A percentile compares a stretch with the other conserved stretches of the same genome.
Conservation (phyloP, 495 filamentous ascomycete species). For the Delitschia confertaspora region DNA sequence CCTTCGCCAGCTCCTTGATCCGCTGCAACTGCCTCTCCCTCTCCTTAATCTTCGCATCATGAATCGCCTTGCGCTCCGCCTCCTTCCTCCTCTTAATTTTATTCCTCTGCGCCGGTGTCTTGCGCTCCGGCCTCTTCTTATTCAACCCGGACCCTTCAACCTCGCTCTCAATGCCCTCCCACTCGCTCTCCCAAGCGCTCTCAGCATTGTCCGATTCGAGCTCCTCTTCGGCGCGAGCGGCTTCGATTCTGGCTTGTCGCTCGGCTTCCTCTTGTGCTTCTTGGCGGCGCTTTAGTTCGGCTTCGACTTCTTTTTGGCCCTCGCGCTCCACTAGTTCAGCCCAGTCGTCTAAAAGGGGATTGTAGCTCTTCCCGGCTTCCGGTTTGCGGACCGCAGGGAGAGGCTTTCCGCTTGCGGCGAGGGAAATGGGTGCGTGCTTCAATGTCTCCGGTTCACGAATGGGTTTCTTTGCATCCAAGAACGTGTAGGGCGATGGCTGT, state of each 20-base stretch:
- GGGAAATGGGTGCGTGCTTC: slow-evolving; percentile 64
- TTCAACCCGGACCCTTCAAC: slow-evolving; percentile 49
- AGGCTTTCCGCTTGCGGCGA: slow-evolving; percentile 65
- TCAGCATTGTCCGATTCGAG: slow-evolving; percentile 64
- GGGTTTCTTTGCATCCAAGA: slow-evolving; percentile 41
- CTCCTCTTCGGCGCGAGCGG: slow-evolving; percentile 37
- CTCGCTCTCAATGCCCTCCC: slow-evolving; percentile 37
- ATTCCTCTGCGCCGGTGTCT: slow-evolving; percentile 78
- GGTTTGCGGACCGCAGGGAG: slow-evolving; percentile 73
- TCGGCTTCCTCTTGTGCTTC: slow-evolving; percentile 57
- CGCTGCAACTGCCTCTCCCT: slow-evolving; percentile 50
- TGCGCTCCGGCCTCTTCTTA: slow-evolving; percentile 66
- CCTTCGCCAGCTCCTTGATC: slow-evolving; percentile 54
- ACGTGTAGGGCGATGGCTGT: slow-evolving; percentile 38
- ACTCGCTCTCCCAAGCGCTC: slow-evolving; percentile 78
- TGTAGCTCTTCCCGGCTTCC: slow-evolving; percentile 78
- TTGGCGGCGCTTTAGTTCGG: slow-evolving; percentile 66
- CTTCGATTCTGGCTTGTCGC: slow-evolving; percentile 38
- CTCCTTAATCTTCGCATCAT: slow-evolving; percentile 63
- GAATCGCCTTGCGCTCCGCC: slow-evolving; percentile 60
- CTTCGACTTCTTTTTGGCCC: slow-evolving; percentile 66
- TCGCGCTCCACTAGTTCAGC: slow-evolving; percentile 61
- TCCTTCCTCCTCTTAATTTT: slow-evolving; percentile 80
- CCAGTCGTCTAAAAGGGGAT: slow-evolving; percentile 79
- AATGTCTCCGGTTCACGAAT: slow-evolving; percentile 68